Percentiles rank a stretch among this genome's conserved stretches.
These are phyloP conservation scores for Cephaloascus fragrans DNA, from an alignment of 805 yeast genomes.

Conservation along the genomic window DNA sequence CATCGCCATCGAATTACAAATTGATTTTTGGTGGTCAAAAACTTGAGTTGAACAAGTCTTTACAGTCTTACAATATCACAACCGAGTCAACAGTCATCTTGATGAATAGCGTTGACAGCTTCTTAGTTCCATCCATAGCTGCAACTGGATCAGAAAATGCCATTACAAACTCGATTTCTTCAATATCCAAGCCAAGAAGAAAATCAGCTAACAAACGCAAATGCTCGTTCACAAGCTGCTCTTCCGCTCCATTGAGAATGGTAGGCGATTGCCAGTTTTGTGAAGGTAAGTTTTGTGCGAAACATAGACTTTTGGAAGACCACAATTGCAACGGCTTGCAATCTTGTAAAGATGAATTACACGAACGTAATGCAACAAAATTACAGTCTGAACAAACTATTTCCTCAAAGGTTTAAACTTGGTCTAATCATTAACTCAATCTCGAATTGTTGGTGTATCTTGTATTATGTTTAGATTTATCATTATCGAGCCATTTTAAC, in stretches of 20 bases:
- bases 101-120: slow-evolving; percentile 7
- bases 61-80: slow-evolving; percentile 16
- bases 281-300: slow-evolving; percentile 76
- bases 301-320: slow-evolving; percentile 79
- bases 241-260: slow-evolving; percentile 51
- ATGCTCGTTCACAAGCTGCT: slow-evolving; percentile 50
- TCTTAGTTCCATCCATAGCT: slow-evolving; percentile 4
- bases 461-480: too few species aligned
- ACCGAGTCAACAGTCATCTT: slow-evolving; percentile 16
- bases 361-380: slow-evolving; percentile 76
- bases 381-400: slow-evolving; percentile 81
- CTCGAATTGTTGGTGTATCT: too few species aligned
- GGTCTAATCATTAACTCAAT: slow-evolving; percentile 3
- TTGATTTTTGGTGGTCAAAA: slow-evolving; percentile 21
- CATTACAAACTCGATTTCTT: slow-evolving; percentile 2
- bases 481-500: too few species aligned
- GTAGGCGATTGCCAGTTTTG: slow-evolving; percentile 84
- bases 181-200: slow-evolving; percentile 15
- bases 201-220: slow-evolving; percentile 28
- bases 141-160: not conserved
- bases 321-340: slow-evolving; percentile 74
- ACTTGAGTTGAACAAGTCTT: slow-evolving; percentile 13
- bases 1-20: slow-evolving; percentile 8
- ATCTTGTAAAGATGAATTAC: slow-evolving; percentile 72
- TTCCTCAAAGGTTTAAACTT: slow-evolving; percentile 47